Percentiles rank a stretch among this genome's conserved stretches.
Evolutionary conservation across 805 yeast species (phyloP).

Genomic region (Lipomyces anomalus): DNA sequence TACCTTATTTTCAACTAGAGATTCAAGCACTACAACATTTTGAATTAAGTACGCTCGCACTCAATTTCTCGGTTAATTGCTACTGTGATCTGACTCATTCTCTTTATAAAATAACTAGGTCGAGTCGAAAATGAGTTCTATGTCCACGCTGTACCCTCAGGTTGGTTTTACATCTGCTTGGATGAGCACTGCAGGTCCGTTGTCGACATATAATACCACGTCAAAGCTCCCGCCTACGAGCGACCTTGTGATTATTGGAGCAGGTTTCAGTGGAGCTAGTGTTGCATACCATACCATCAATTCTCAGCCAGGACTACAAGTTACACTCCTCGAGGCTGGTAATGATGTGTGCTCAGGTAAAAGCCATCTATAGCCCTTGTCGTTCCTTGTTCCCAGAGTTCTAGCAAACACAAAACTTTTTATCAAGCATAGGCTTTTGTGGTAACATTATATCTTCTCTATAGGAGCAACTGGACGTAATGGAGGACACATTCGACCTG

Average conservation of each 20-base stretch:
- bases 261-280: conserved; percentile 44
- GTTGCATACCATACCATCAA: conserved; percentile 35
- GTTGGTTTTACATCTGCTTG: conserved; percentile 16
- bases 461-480: conserved; percentile 43
- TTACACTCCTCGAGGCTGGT: conserved; percentile 41
- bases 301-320: conserved; percentile 27
- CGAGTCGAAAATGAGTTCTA: no score
- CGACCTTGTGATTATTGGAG: conserved; percentile 42
- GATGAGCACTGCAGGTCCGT: conserved; percentile 13
- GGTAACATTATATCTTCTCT: not conserved
- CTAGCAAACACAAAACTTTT: not conserved
- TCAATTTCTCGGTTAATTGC: no score
- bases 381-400: not conserved
- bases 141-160: no score
- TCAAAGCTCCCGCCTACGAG: conserved; percentile 34
- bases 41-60: no score
- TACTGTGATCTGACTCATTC: no score
- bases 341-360: conserved; percentile 36
- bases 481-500: conserved; percentile 46
- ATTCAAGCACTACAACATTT: no score
- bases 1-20: no score
- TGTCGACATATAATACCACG: conserved; percentile 10
- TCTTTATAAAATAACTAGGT: no score
- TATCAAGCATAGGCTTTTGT: not conserved
- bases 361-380: not conserved